Base-by-base conservation (phyloP, 192 early-diverging fungal species). In the Coemansia reversa region DNA sequence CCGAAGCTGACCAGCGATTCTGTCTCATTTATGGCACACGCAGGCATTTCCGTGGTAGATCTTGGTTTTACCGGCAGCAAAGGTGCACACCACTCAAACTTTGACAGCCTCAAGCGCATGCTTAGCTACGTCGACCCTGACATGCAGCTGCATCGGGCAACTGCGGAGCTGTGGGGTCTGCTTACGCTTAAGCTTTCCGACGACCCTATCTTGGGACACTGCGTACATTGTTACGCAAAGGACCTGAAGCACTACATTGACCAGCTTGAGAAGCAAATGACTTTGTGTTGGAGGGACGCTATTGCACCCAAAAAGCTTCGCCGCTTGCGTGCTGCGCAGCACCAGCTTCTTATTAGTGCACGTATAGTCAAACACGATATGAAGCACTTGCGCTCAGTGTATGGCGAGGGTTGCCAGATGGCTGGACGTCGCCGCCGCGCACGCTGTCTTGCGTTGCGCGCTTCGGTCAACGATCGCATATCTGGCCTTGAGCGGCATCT, bases 11-110 rank as follows among this genome's bases (percentile, higher is more conserved):
- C 84, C 18, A 86, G 85, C 49, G 88, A 87, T 52, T 86, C 73
- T 57, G 67, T 75, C 0, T 74, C 81, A n/a, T 90, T 90, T 62
- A 69, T 87, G 45, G 80, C 87, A 9, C 83, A 87, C 47, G 76
- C 86, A n/a, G 88, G 88, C 30, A 70, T 88, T 33, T 73, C 86
- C 7, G 75, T 83, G 20, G 51, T 89, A 4, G 75, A 84, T 60
- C 22, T 90, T 45, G 66, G 70, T 39, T 90, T 90, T 64, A 45
- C 54, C 0, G 83, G 83, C 28, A 65, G 68, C 23, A 61, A 75
- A 39, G 87, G 87, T 47, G 68, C 84, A 4, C 87, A 86, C 51
- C 88, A 90, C 66, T 86, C 84, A 48, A 89, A 88, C 67, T 90
- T 88, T 66, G 88, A 88, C 66, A 81, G 82, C 51, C 67, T 84